Base-by-base conservation (phyloP, 2,329 filamentous ascomycete genomes). In the Trichoderma breve region DNA sequence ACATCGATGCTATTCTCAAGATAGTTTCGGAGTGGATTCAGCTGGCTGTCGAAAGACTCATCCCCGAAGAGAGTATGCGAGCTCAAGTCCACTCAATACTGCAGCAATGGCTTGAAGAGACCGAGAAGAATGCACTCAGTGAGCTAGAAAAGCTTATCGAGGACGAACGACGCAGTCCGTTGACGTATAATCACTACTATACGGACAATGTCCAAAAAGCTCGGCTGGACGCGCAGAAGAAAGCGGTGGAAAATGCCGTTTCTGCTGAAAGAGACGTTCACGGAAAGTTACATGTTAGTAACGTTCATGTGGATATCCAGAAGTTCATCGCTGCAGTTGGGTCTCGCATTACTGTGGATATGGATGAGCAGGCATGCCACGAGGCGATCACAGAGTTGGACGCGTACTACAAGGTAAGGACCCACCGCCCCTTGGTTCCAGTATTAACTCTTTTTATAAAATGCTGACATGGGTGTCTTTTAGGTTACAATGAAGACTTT, bases 401-500 rank as follows among this genome's bases (percentile, higher is more conserved):
- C 6, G 34, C 65, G 11, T 68, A 68, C 12, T 68, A 68, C 18
- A 68, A 68, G 36, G 65, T 60, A 26, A 32, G 26, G 7, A n/a
- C 1, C 6, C 8, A 2, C 24, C 7, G 3, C 9, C 4, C 8
- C 11, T 30, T 9, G 3, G 5, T 21, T 26, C n/a, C 0, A 2
- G 5, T 2, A 1, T 34, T 24, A 12, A 26, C 12, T 2, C 3
- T 21, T 39, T 21, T 1, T 62, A 32, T 15, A 12, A 14, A 0
- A 21, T 18, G 6, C 34, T 58, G 18, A 47, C 28, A 21, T 9
- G 7, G 26, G n/a, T 24, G 4, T 39, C 15, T 47, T 47, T 2
- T 15, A 68, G 65, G 65, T 68, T 1, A 3, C 65, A 47, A 60
- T 60, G 51, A 60, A 68, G 32, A 68, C 65, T 21, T 68, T 68